Base-by-base conservation (phyloP, 2,329 filamentous ascomycete species). In the Tothia fuscella region DNA sequence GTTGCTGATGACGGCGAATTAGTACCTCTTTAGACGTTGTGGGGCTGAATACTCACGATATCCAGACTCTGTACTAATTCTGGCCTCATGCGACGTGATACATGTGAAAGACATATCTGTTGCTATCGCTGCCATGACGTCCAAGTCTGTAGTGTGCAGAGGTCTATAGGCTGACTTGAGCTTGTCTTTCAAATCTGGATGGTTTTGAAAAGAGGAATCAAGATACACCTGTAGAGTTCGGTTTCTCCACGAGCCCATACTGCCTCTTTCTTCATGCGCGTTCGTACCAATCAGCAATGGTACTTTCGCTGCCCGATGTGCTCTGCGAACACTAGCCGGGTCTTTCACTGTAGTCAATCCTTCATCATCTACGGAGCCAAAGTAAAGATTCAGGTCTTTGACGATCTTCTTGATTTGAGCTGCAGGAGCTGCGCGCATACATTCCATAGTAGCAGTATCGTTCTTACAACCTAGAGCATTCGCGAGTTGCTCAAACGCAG, bases 41-140 rank as follows among this genome's bases (percentile, higher is more conserved):
- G n/a, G n/a, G n/a, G n/a, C n/a, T n/a, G n/a, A n/a, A n/a, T n/a
- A n/a, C n/a, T n/a, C n/a, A n/a, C n/a, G n/a, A n/a, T n/a, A n/a
- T n/a, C 26, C 26, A 29, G 10, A 17, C 5, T 22, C 9, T 5
- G 39, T 13, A 16, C 39, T 41, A 20, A 41, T 41, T 2, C 14
- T 13, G 3, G 39, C 28, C 16, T 41, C 39, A 17, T 30, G 39
- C 2, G 39, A 14, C 19, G 39, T 41, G 9, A 41, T 17, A 12
- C 38, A 45, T 2, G 29, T 37, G 20, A 26, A 45, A 6, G 25
- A 16, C 20, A 31, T 13, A 20, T 57, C 54, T 12, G 55, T 58
- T 34, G 47, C 49, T 38, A 58, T 52, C 19, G 49, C 45, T 29
- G 26, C 26, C n/a, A 29, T 9, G 26, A 29, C 26, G 26, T 29